Percentiles rank a stretch among this genome's conserved stretches.
Conservation (phyloP, 139 green algal genomes). For the Micromonas commoda region DNA sequence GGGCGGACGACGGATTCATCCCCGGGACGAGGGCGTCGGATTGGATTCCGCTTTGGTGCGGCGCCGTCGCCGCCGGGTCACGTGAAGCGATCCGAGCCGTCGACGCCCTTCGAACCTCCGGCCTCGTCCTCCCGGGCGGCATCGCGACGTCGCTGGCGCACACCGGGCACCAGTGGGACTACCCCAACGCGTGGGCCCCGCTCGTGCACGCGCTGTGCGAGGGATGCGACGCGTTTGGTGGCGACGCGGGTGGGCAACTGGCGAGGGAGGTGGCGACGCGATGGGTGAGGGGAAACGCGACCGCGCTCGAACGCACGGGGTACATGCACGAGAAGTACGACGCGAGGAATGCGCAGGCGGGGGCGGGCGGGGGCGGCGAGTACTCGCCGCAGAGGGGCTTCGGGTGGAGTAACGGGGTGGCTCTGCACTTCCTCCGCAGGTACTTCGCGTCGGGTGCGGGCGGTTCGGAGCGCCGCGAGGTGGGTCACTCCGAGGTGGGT, state of each 20-base stretch:
- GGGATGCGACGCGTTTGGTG: slow-evolving; percentile 25
- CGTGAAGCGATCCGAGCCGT: slow-evolving; percentile 14
- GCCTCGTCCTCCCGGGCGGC: slow-evolving; percentile 48
- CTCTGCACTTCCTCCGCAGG: background rate
- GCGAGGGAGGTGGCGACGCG: slow-evolving; percentile 17
- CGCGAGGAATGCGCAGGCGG: background rate
- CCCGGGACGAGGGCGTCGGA: slow-evolving; percentile 58
- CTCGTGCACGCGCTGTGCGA: slow-evolving; percentile 71
- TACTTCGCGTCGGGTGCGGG: too few species aligned
- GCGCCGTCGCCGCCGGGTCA: slow-evolving; percentile 2
- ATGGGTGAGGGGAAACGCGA: slow-evolving; percentile 16
- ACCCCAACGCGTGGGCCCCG: slow-evolving; percentile 87
- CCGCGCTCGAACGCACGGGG: slow-evolving; percentile 12
- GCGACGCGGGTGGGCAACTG: slow-evolving; percentile 9
- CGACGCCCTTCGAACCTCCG: slow-evolving; percentile 37
- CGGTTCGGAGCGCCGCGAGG: too few species aligned
- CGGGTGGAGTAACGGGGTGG: slow-evolving; percentile 29
- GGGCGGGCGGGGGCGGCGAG: slow-evolving; percentile 38
- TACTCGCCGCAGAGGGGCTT: slow-evolving; percentile 36
- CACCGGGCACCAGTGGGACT: slow-evolving; percentile 90
- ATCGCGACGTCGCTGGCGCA: slow-evolving; percentile 54
- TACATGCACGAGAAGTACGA: slow-evolving; percentile 47
- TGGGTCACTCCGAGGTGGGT: too few species aligned
- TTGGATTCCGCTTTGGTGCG: slow-evolving; percentile 77
- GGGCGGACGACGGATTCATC: background rate